Evolutionary conservation across 192 early-diverging fungal genomes (phyloP), one percentile per base, ranked within the genome.

Genomic region (Pilaira anomala): DNA sequence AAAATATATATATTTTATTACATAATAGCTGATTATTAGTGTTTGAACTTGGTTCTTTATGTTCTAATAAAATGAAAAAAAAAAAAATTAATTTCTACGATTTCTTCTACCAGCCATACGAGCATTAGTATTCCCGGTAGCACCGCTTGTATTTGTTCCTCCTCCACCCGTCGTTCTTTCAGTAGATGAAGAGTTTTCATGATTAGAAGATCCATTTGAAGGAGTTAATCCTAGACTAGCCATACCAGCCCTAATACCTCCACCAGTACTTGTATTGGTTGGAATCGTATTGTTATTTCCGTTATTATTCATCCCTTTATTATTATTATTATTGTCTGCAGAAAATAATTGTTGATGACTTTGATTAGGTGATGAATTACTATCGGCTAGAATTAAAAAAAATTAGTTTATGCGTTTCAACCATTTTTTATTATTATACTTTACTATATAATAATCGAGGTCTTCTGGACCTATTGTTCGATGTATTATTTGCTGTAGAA

Each of bases 231-330:
- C 36, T 6, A 58, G 18, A 58, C 56, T 36, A n/a, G 56, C 21
- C 56, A 58, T 58, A 14, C 39, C 56, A 13, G 13, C 36, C 1
- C 56, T 33, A 4, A 58, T 58, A 14, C 56, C 56, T 16, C 44
- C 44, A 5, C 36, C 19, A 58, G 33, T 24, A 24, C n/a, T n/a
- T n/a, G n/a, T n/a, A n/a, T n/a, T n/a, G n/a, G n/a, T n/a, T n/a
- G 40, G 12, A 24, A 21, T 22, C 41, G 22, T 12, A 13, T 33
- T 13, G 12, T 58, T 42, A 18, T 58, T 58, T 12, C 40, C 56
- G 11, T 56, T 39, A 22, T 33, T 41, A 19, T 19, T 24, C 41
- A 42, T 25, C 7, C 36, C 12, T 30, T 22, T 22, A 11, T 41
- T 22, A 21, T 19, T n/a, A n/a, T n/a, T n/a, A n/a, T n/a, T n/a